These are phyloP conservation scores for Neurospora africana DNA, from an alignment of 495 filamentous ascomycete species.

Conservation along the genomic window DNA sequence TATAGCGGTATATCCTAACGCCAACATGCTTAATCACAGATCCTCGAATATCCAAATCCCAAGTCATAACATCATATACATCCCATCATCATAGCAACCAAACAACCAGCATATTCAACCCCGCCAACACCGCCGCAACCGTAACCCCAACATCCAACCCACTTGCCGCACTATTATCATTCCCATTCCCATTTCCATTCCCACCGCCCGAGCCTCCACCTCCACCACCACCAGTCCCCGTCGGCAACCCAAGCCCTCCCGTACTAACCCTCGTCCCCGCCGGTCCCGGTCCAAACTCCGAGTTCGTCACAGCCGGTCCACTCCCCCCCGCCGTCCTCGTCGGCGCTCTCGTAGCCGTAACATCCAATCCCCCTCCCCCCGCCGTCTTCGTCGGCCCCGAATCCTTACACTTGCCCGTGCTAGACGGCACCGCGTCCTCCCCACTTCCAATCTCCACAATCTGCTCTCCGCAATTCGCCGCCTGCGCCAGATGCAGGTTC, in stretches of 20 bases:
- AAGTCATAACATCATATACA: not conserved
- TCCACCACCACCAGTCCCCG: not conserved
- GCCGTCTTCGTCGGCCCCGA: conserved; percentile 1
- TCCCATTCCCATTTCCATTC: not conserved
- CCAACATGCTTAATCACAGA: not conserved
- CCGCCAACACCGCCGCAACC: not conserved
- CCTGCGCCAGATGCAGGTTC: conserved; percentile 25
- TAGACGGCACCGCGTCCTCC: conserved; percentile 9
- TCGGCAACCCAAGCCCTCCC: not conserved
- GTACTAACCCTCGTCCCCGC: conserved; percentile 2
- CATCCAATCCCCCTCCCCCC: not conserved
- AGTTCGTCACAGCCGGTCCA: not conserved
- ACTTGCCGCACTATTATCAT: not conserved
- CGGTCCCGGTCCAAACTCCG: conserved; percentile 10
- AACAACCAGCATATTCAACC: not conserved
- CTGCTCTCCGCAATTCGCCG: conserved; percentile 21
- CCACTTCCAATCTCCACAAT: conserved; percentile 14
- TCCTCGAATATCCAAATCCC: not conserved
- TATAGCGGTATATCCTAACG: not conserved
- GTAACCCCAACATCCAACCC: not conserved
- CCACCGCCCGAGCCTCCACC: not conserved
- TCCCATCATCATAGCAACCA: not conserved
- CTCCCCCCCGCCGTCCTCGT: conserved; percentile 3
- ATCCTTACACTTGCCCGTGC: conserved; percentile 7
- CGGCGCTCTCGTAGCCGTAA: conserved; percentile 4